Conservation (phyloP, 371 early-diverging fungal genomes). For the Rhizopus arrhizus region DNA sequence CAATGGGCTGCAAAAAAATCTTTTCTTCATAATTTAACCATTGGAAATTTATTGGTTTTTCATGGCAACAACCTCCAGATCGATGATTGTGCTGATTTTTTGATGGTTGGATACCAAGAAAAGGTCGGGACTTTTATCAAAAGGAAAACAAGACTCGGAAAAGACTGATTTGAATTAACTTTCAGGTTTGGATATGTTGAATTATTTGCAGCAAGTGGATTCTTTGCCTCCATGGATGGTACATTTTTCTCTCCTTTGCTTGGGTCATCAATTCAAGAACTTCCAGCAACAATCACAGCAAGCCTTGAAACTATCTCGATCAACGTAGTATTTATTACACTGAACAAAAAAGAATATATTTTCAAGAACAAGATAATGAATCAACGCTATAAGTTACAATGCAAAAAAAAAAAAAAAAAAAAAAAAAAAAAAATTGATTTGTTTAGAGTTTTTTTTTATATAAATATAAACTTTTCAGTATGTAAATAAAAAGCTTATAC, state of each 20-base stretch:
- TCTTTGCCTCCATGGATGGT: constrained; percentile 12
- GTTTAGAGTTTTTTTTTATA: constrained; percentile 14
- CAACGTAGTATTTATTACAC: constrained; percentile 10
- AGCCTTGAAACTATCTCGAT: constrained; percentile 9
- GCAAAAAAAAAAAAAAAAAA: neutral
- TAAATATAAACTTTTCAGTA: constrained; percentile 10
- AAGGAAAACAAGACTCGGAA: constrained; percentile 12
- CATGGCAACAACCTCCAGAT: neutral
- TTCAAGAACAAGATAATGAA: constrained; percentile 11
- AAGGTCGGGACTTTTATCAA: constrained; percentile 4
- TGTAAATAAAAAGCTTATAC: constrained; percentile 19
- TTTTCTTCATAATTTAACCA: too few relatives aligned
- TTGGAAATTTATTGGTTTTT: too few relatives aligned
- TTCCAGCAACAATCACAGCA: constrained; percentile 10
- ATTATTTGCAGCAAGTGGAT: constrained; percentile 14
- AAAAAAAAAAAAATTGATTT: constrained; percentile 4
- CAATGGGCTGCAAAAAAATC: too few relatives aligned
- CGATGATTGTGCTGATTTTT: constrained; percentile 13
- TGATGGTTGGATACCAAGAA: constrained; percentile 11
- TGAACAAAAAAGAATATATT: constrained; percentile 9
- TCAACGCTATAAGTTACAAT: constrained; percentile 15
- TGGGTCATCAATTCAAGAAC: constrained; percentile 13
- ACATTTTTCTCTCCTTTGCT: constrained; percentile 14
- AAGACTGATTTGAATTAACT: constrained; percentile 8
- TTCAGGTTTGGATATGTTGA: constrained; percentile 15